Base-by-base conservation (phyloP, 2,329 filamentous ascomycete genomes). In the Thielaviopsis ethacetica region DNA sequence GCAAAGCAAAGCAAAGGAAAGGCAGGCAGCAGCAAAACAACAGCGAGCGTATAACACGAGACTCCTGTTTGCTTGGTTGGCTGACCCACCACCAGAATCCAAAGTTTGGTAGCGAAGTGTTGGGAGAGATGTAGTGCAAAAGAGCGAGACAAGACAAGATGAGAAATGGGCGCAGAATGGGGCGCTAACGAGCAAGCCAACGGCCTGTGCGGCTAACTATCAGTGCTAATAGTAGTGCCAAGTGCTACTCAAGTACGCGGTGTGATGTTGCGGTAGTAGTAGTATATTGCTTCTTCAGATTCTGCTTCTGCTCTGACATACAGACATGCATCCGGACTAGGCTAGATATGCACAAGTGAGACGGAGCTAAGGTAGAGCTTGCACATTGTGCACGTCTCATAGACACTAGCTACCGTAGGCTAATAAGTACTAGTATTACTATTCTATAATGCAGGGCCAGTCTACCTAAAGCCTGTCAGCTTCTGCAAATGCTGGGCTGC, bases 1-100 rank as follows among this genome's bases (percentile, higher is more conserved):
- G n/a, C 59, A 26, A 56, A 60, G 62, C 34, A 57, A 55, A 53
- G 9, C n/a, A 1, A n/a, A 49, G n/a, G 61, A 26, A 56, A 60
- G 62, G n/a, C n/a, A n/a, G n/a, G n/a, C n/a, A n/a, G n/a, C 34
- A 57, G 41, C 47, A 24, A 54, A 51, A 50, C 3, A 34, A 12
- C 30, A 34, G 10, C 12, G 38, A 34, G 10, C 12, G 38, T 44
- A 44, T n/a, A 44, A n/a, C 38, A 44, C 38, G 30, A 44, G 38
- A 17, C 38, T 44, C 38, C 1, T 44, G 38, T 44, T 44, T 44
- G 15, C 38, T 44, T 44, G 7, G 30, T 12, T 34, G 3, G 38
- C 38, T 44, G 38, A 44, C 15, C 38, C 38, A 44, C 38, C 15
- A 44, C 38, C 5, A 44, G 3, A 12, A 44, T 17, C 13, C 38